Evolutionary conservation across 768 basidiomycete genomes (phyloP), one percentile per base, ranked within the genome.

Genomic region (Lactifluus hygrophoroides): DNA sequence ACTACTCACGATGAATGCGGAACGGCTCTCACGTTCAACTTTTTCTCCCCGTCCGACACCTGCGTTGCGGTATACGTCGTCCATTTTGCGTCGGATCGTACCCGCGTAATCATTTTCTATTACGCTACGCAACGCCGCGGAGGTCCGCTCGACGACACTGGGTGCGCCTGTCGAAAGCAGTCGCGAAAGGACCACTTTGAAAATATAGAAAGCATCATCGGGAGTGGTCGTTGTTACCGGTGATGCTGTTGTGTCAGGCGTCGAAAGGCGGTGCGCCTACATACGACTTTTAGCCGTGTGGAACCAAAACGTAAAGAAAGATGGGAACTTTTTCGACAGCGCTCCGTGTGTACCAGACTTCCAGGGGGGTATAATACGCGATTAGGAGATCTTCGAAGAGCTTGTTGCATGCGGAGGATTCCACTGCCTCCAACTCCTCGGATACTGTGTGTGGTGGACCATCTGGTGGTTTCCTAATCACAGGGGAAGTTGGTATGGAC

Each of bases 191-290:
- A 94, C 85, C 7, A 84, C 77, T 70, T 96, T 97, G 58, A 98
- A 76, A 57, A 99, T 86, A 72, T 96, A 99, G 73, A 98, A 99
- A 2, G 87, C 88, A 65, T 98, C 96, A 69, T 99, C 96, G 0
- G 91, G 90, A 0, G 83, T 84, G 0, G 90, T 92, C 0, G 87
- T 89, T 1, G 77, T 81, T 11, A 79, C 74, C 51, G 80, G 90
- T 40, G 66, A 73, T 56, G 86, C 80, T 2, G 84, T 78, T 7
- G 77, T 68, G 67, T 97, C 93, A 2, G 82, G 77, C 14, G 76
- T 82, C 25, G 95, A 90, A 43, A 96, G 76, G 25, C 85, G 83
- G 66, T 95, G 93, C 1, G 95, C 95, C 94, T 97, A 64, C 11
- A 48, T 34, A 30, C 38, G 14, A 35, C n/a, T 37, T n/a, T 50